A percentile compares a stretch with the other conserved stretches of the same genome.
phyloP scores from a whole-genome alignment of 2,329 filamentous ascomycete genomes.

The Penicillium italicum region DNA sequence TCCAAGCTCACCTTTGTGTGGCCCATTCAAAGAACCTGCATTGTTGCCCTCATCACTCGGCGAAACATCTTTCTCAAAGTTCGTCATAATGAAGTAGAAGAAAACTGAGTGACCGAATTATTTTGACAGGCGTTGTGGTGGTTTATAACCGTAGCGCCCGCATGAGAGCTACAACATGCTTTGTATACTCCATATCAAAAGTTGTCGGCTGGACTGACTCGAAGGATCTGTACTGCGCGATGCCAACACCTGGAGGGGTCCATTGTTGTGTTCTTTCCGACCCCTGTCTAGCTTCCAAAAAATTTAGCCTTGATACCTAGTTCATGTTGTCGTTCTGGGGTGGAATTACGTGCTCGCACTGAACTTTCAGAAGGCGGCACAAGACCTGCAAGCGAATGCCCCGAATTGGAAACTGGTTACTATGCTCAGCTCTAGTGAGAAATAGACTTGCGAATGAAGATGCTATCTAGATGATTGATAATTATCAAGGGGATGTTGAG shows the following conservation, averaged over 20 bases:
- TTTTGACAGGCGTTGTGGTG: not conserved
- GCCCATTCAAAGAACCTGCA: constrained; percentile 4
- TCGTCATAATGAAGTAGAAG: constrained; percentile 8
- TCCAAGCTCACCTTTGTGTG: constrained; percentile 12
- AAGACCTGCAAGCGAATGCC: not conserved
- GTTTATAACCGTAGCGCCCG: not conserved
- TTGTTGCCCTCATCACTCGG: constrained; percentile 19
- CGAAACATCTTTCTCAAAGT: constrained; percentile 15
- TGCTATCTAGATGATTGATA: not conserved
- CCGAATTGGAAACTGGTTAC: not conserved
- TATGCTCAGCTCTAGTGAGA: not conserved
- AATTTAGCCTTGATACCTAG: not conserved
- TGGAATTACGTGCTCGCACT: constrained; percentile 35
- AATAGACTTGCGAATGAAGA: not conserved
- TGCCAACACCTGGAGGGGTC: constrained; percentile 10
- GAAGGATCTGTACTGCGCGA: constrained; percentile 6
- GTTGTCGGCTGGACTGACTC: not conserved
- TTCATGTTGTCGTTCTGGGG: constrained; percentile 26
- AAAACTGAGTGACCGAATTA: not conserved
- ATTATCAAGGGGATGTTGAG: not conserved
- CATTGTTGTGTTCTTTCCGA: not conserved
- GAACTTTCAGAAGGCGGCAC: constrained; percentile 2
- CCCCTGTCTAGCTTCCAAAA: not conserved
- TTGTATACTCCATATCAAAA: not conserved
- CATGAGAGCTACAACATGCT: constrained; percentile 1